Evolutionary conservation across 2,329 filamentous ascomycete genomes (phyloP), one percentile per base, ranked within the genome.

Genomic region (Pseudomassariella vexata): DNA sequence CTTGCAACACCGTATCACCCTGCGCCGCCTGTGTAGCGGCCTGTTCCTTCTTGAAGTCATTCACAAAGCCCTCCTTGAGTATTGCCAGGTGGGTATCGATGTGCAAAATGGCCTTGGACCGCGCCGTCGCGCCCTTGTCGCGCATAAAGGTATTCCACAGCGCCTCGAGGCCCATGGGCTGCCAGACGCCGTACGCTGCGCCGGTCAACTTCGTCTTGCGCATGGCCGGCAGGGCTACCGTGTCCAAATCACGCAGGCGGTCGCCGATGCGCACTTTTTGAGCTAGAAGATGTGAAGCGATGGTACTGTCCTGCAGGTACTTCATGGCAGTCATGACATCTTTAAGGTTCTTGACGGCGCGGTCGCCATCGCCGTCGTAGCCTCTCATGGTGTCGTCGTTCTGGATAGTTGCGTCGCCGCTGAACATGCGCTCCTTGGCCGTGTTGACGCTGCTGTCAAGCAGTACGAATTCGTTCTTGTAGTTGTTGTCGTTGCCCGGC

Each of bases 281-380:
- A 4, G 12, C 12, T 5, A 28, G 25, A 5, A 28, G 25, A 14
- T 17, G 25, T 17, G n/a, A 10, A 14, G 25, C 16, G 25, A 28
- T 18, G 25, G 25, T 28, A 5, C 5, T 17, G 14, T 28, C 14
- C 25, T 28, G 25, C 25, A 28, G 25, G 25, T 28, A 28, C 14
- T 10, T 4, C 12, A 28, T 14, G 15, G 26, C 26, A 15, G 19
- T 5, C 12, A 28, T 15, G 26, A 15, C 17, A 18, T 19, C 26
- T 11, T 28, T 28, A 3, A 19, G 12, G 26, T 14, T 28, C 8
- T 14, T 9, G 10, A 26, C 24, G 10, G 24, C 24, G 8, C 12
- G 7, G 10, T 26, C 24, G 10, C 10, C 10, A 14, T 26, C 24
- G 8, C 7, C 7, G 8, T 26, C 15, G 24, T 26, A 26, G 24